A percentile compares a stretch with the other conserved stretches of the same genome.
Conservation (phyloP, 73 alveolate genomes). For the Paramecium tetraurelia region DNA sequence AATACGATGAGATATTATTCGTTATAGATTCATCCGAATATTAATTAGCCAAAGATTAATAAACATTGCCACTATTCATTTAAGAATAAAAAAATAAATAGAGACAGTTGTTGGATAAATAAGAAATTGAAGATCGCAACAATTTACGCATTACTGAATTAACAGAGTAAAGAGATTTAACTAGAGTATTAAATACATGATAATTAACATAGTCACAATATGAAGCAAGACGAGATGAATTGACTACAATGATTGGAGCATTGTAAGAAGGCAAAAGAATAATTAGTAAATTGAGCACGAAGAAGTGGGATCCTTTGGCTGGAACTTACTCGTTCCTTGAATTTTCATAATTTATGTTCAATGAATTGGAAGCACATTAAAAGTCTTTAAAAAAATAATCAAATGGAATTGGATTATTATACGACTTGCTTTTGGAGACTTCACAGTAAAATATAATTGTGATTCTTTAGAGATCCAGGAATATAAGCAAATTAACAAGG, state of each 20-base stretch:
- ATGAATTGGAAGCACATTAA: neutral
- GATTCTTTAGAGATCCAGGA: neutral
- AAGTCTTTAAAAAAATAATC: neutral
- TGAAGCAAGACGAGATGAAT: slow-evolving; percentile 5
- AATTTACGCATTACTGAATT: neutral
- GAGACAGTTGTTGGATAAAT: neutral
- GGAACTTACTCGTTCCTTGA: slow-evolving; percentile 28
- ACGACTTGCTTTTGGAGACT: neutral
- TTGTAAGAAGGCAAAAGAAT: slow-evolving; percentile 2
- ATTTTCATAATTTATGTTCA: neutral
- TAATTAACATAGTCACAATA: neutral
- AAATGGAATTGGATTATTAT: neutral
- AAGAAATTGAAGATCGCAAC: slow-evolving; percentile 1
- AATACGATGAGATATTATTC: slow-evolving; percentile 6
- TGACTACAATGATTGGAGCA: slow-evolving; percentile 4
- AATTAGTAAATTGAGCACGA: neutral
- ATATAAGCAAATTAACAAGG: slow-evolving; percentile 33
- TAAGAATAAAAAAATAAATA: slow-evolving; percentile 7
- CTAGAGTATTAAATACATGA: neutral
- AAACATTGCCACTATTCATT: neutral
- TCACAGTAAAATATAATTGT: neutral
- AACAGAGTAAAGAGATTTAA: neutral
- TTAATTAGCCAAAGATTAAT: neutral
- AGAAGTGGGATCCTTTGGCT: slow-evolving; percentile 17
- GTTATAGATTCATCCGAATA: neutral